Conservation (phyloP, 352 stramenopile species). For the Phytophthora litchii region DNA sequence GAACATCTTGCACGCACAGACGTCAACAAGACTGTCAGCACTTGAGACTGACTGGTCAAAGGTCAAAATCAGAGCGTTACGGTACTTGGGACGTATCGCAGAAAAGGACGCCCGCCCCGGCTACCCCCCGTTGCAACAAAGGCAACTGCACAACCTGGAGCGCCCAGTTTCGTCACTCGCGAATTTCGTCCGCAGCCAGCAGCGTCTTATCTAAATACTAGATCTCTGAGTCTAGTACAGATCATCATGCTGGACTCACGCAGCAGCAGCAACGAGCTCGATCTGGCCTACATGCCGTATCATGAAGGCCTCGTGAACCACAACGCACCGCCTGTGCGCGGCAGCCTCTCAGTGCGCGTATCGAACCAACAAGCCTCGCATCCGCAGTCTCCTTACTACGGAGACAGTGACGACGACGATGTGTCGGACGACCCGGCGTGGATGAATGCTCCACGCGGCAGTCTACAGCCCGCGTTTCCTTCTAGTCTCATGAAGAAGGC, state of each 20-base stretch:
- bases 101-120: slow-evolving; percentile 5
- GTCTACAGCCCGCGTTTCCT: slow-evolving; percentile 59
- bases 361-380: slow-evolving; percentile 26
- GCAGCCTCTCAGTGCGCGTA: slow-evolving; percentile 41
- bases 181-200: slow-evolving; percentile 14
- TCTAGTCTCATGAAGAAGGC: slow-evolving; percentile 71
- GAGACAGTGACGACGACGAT: slow-evolving; percentile 58
- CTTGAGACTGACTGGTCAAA: background rate
- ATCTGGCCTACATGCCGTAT: slow-evolving; percentile 55
- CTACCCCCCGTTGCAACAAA: slow-evolving; percentile 15
- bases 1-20: slow-evolving; percentile 4
- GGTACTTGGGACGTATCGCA: slow-evolving; percentile 9
- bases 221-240: background rate
- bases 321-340: slow-evolving; percentile 41
- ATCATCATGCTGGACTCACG: slow-evolving; percentile 30
- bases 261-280: slow-evolving; percentile 35
- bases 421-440: slow-evolving; percentile 71
- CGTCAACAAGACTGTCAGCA: background rate
- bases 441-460: slow-evolving; percentile 69
- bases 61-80: slow-evolving; percentile 18
- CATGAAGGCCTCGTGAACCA: slow-evolving; percentile 54
- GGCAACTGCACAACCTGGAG: slow-evolving; percentile 13
- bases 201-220: slow-evolving; percentile 2
- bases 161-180: slow-evolving; percentile 17
- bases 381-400: slow-evolving; percentile 34